Evolutionary conservation across 768 basidiomycete genomes (phyloP), one percentile per base, ranked within the genome.

Genomic region (Pulveroboletus sp.): DNA sequence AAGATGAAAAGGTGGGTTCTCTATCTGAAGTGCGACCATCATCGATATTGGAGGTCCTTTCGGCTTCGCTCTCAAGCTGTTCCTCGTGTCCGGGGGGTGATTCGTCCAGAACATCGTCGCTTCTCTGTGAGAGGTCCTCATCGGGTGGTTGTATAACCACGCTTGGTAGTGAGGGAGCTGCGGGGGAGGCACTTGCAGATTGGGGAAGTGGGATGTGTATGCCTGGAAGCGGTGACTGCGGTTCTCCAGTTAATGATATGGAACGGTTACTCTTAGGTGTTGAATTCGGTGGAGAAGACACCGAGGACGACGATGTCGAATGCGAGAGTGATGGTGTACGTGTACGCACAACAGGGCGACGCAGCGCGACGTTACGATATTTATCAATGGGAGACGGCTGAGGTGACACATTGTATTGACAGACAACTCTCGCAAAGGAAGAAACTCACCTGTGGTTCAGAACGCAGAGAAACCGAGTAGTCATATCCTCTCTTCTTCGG

Each of bases 1-100:
- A 83, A 10, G 87, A 86, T 0, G 86, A 87, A 59, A 88, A 88
- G 0, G 86, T 88, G 5, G 85, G 83, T 42, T 86, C 84, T 31
- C 61, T 67, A 20, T 65, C 65, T 27, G 50, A 54, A 8, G 49
- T 63, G 56, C 19, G 67, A 56, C 39, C 56, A 36, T 63, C 63
- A 21, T 69, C 64, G 8, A 52, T 50, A 42, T 59, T 61, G 35
- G 48, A 48, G 29, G 33, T 41, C 14, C 12, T 59, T 38, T 67
- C 66, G 16, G 36, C 43, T 25, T 58, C 63, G 32, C 57, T 65
- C 43, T 66, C 55, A 4, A 41, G 21, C 11, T 46, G 49, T 1
- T 59, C 49, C 14, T 58, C 58, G 4, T 45, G 6, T 6, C 3
- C 32, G 6, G 32, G 2, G 25, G 44, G 25, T n/a, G 31, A 44